Evolutionary conservation across 2,329 filamentous ascomycete species (phyloP), one percentile per base, ranked within the genome.

Genomic region (Gremmenia infestans): DNA sequence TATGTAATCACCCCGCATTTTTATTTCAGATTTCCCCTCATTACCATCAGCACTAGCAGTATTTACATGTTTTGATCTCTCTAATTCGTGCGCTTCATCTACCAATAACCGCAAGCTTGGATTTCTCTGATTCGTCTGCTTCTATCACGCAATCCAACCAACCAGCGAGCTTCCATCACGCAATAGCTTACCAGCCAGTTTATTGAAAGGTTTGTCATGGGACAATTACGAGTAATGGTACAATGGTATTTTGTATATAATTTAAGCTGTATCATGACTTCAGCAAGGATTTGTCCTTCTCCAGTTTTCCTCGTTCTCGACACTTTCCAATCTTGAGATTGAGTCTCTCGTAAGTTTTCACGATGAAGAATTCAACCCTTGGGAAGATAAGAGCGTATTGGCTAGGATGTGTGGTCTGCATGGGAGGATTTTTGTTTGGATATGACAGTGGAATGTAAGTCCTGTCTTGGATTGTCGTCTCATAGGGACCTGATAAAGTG

Each of bases 401-500:
- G 73, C 72, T 81, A 9, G 77, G 76, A 2, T 70, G 70, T 1
- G 74, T 81, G 3, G 74, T 80, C 12, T 81, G 77, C 60, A 75
- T 78, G 60, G 78, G 77, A 6, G 78, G 78, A 0, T 77, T 78
- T 59, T 63, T 77, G 1, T 74, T 77, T 52, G 74, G 73, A 39
- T 77, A 76, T 60, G 74, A 76, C 58, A 71, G 67, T 52, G 73
- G 74, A 55, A 75, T 76, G 58, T 57, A 46, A 51, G 54, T 50
- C 14, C 14, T 19, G 19, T 19, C 19, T 19, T 23, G 23, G 28
- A 2, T 17, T 23, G 3, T 45, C 25, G 25, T 28, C 25, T 28
- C 8, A 28, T 25, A 4, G 8, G 4, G 9, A 22, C n/a, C 19
- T 12, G 58, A 62, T 7, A 28, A 28, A 28, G 25, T 28, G 25